Evolutionary conservation across 306 rosid species (phyloP), one percentile per base, ranked within the genome.

Genomic region (Parietaria judaica): DNA sequence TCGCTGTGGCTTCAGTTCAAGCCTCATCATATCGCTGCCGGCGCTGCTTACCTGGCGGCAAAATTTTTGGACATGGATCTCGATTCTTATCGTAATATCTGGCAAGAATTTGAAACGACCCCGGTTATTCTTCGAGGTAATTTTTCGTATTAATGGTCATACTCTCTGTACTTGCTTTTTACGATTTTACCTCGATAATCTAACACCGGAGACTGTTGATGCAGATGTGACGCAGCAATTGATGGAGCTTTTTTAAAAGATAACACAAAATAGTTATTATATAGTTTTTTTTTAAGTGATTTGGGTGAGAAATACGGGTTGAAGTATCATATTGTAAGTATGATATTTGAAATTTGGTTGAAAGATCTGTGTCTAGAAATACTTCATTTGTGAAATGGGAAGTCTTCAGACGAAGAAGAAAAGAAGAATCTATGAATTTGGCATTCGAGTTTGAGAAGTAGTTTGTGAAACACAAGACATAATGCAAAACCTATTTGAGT

Each of bases 1-100:
- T 94, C 97, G 38, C 87, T 94, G 39, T 94, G 97, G 99, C 97
- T 94, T 73, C 99, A 94, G 72, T 94, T 94, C 70, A 86, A 86
- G 70, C 94, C 99, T 37, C 87, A 86, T 71, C 94, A 94, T 66
- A 94, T 94, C 68, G 99, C 99, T 15, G 99, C 95, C 55, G 99
- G 99, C 72, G 97, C 97, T 63, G 84, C 88, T 14, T 86, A 78
- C 79, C 95, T 94, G 62, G 96, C 97, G 35, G 87, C 91, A 36
- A 86, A 81, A 78, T 83, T 81, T 79, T 75, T 94, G 60, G 80
- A 86, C 78, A 63, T 89, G 83, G 94, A 94, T 76, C 85, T 86
- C 57, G 70, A 76, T 61, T 74, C 89, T 34, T 64, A 70, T 72
- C 85, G 78, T 60, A 88, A 67, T 72, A 82, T 94, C 71, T 89